A percentile compares a stretch with the other conserved stretches of the same genome.
Evolutionary conservation across 2,329 filamentous ascomycete genomes (phyloP).

Genomic region (Penicillium sp.): DNA sequence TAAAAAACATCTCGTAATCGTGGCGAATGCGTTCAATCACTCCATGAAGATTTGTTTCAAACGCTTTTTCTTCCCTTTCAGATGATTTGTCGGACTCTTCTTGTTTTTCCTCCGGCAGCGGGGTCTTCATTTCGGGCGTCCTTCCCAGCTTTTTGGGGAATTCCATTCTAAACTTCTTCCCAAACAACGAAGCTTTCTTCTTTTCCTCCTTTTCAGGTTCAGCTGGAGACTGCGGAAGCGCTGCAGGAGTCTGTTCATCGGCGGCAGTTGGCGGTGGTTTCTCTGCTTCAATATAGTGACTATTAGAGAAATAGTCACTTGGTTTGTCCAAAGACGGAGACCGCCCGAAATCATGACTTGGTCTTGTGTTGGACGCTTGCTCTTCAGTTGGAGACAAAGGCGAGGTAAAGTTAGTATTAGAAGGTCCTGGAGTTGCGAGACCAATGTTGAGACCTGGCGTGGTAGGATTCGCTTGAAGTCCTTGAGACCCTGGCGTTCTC

Average conservation of each 20-base stretch:
- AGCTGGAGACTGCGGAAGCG: slow-evolving; percentile 49
- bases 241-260: slow-evolving; percentile 42
- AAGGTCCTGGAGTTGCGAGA: slow-evolving; percentile 62
- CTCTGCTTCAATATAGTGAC: slow-evolving; percentile 47
- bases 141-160: slow-evolving; percentile 76
- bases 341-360: slow-evolving; percentile 46
- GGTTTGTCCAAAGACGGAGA: slow-evolving; percentile 56
- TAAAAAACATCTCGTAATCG: slow-evolving; percentile 43
- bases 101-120: slow-evolving; percentile 68
- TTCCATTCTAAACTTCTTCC: slow-evolving; percentile 77
- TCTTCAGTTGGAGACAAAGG: slow-evolving; percentile 25
- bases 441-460: slow-evolving; percentile 78
- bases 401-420: slow-evolving; percentile 33
- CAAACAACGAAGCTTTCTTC: slow-evolving; percentile 61
- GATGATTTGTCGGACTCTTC: slow-evolving; percentile 53
- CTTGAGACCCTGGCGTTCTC: slow-evolving; percentile 6
- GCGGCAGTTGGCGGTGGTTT: slow-evolving; percentile 45
- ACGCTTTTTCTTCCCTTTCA: slow-evolving; percentile 45
- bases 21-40: slow-evolving; percentile 44
- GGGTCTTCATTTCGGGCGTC: slow-evolving; percentile 66
- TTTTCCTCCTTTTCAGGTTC: slow-evolving; percentile 61
- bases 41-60: slow-evolving; percentile 45
- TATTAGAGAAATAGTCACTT: slow-evolving; percentile 74
- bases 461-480: slow-evolving; percentile 50
- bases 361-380: slow-evolving; percentile 36